Percentiles rank a stretch among this genome's conserved stretches.
phyloP scores from a whole-genome alignment of 2,329 filamentous ascomycete species.

The Drechslera avenae region DNA sequence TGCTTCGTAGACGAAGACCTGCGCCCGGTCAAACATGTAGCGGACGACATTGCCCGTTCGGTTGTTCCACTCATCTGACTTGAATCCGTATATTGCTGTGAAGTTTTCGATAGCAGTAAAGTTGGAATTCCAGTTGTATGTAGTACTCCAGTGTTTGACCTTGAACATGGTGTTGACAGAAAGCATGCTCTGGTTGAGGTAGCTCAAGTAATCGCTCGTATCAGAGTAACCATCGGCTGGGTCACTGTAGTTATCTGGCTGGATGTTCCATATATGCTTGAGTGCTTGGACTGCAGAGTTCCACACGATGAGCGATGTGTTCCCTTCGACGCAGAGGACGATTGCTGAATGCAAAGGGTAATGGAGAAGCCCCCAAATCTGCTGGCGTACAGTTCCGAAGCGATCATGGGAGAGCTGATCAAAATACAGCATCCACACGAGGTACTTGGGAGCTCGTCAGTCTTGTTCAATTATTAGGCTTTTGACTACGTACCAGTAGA shows the following conservation, averaged over 20 bases:
- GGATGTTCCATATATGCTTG: constrained; percentile 25
- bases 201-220: constrained; percentile 10
- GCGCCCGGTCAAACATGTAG: constrained; percentile 26
- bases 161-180: constrained; percentile 25
- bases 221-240: constrained; percentile 22
- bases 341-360: constrained; percentile 66
- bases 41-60: constrained; percentile 19
- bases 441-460: constrained; percentile 28
- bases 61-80: constrained; percentile 27
- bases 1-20: constrained; percentile 33
- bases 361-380: constrained; percentile 61
- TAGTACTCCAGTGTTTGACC: constrained; percentile 24
- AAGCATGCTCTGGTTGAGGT: constrained; percentile 29
- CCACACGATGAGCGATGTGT: constrained; percentile 32
- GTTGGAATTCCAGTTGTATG: constrained; percentile 30
- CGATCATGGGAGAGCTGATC: constrained; percentile 56
- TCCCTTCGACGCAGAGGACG: constrained; percentile 64
- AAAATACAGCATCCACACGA: constrained; percentile 67
- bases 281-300: constrained; percentile 31
- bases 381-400: constrained; percentile 60
- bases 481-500: constrained; percentile 13
- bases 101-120: constrained; percentile 31
- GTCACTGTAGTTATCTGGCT: constrained; percentile 18
- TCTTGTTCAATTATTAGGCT: no score
- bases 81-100: constrained; percentile 23